Base-by-base conservation (phyloP, 768 basidiomycete species). In the Boletus sp. region DNA sequence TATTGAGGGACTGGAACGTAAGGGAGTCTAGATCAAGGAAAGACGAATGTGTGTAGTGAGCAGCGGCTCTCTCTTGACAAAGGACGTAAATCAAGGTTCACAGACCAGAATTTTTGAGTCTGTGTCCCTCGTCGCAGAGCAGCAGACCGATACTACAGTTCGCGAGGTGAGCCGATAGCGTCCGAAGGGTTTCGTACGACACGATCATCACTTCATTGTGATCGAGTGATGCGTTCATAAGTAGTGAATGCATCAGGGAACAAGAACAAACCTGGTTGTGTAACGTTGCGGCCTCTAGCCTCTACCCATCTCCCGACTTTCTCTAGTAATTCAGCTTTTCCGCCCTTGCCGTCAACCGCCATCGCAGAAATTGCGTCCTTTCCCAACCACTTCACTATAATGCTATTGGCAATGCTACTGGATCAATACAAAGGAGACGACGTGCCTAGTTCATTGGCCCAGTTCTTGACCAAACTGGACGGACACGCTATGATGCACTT, bases 401-500 rank as follows among this genome's bases (percentile, higher is more conserved):
- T 37, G 13, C 0, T 14, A 29, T 61, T 33, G 14, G 47, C 6
- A 43, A n/a, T 27, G 2, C n/a, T 30, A 29, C 30, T n/a, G 34
- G 33, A 50, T 47, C 2, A 29, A 50, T 14, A 25, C 45, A n/a
- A 45, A 23, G n/a, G n/a, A n/a, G 40, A 32, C 3, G 33, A 73
- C 80, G 49, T 56, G 87, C 95, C 83, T 29, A 98, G 78, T 72
- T 99, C 97, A 68, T 98, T 98, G 0, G 93, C 96, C 97, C 97
- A 99, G 64, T 98, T 98, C 68, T 90, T 91, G 30, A 99, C 97
- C 56, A 99, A 75, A 78, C 92, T 96, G 9, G 93, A 91, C 1
- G 97, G 97, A 70, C 97, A 99, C 1, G 86, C 95, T 62, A 99
- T 97, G 68, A 99, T 94, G 55, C 90, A 94, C 72, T 98, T 99